Evolutionary conservation across 148 eudicot genomes (phyloP).

Genomic region (Fagopyrum tataricum): DNA sequence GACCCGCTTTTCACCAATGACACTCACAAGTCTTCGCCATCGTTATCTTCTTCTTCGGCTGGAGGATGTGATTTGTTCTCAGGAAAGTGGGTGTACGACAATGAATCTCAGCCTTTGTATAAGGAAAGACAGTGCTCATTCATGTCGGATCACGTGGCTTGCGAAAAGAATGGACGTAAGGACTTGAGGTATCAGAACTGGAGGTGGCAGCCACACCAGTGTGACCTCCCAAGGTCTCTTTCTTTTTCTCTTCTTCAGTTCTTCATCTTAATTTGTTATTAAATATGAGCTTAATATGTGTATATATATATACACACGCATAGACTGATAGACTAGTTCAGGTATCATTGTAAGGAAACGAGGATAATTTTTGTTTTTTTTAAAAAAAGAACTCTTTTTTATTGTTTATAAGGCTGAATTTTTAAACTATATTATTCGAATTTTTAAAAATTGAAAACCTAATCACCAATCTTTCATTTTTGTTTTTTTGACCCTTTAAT

Average conservation of each 20-base stretch:
- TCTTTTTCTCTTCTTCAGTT: not conserved
- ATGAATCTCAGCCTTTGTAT: slow-evolving; percentile 56
- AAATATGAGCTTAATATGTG: not conserved
- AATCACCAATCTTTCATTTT: too few species aligned
- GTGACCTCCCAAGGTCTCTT: slow-evolving; percentile 71
- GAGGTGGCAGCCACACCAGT: slow-evolving; percentile 86
- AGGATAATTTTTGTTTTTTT: too few species aligned
- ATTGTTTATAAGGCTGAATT: too few species aligned
- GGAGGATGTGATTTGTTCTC: slow-evolving; percentile 46
- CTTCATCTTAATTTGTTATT: not conserved
- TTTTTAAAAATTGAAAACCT: too few species aligned
- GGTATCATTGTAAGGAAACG: too few species aligned
- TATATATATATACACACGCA: not conserved
- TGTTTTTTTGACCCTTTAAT: too few species aligned
- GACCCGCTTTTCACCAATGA: not conserved
- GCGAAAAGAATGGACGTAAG: slow-evolving; percentile 62
- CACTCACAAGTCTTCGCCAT: not conserved
- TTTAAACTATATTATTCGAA: too few species aligned
- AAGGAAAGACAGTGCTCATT: slow-evolving; percentile 50
- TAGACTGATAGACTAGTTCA: too few species aligned
- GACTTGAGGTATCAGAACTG: slow-evolving; percentile 66
- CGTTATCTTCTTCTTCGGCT: not conserved
- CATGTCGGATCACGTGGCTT: slow-evolving; percentile 75
- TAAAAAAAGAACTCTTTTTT: too few species aligned
- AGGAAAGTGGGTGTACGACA: slow-evolving; percentile 80